A percentile compares a stretch with the other conserved stretches of the same genome.
Conservation (phyloP, 2,329 filamentous ascomycete species). For the Aspergillus candidus region DNA sequence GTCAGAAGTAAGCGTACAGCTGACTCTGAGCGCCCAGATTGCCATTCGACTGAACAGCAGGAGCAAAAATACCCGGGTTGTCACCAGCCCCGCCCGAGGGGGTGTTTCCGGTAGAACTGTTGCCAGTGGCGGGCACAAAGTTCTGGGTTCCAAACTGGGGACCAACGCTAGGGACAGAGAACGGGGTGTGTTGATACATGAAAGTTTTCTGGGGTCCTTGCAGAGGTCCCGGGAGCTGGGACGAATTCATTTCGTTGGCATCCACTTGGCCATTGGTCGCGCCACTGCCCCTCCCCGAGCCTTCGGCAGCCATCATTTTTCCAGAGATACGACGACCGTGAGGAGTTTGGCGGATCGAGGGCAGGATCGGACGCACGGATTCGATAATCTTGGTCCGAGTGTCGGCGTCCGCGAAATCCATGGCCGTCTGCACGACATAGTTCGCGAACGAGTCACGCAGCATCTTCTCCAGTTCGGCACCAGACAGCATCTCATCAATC, state of each 20-base stretch:
- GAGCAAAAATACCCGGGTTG: conserved; percentile 24
- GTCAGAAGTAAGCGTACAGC: conserved; percentile 31
- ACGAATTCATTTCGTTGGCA: conserved; percentile 34
- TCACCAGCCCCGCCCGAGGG: conserved; percentile 25
- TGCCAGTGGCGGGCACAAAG: conserved; percentile 18
- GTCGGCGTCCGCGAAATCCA: conserved; percentile 72
- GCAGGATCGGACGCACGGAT: conserved; percentile 75
- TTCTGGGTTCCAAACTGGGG: conserved; percentile 23
- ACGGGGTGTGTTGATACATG: conserved; percentile 25
- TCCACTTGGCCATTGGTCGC: conserved; percentile 35
- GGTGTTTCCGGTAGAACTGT: conserved; percentile 19
- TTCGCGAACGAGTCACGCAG: conserved; percentile 92
- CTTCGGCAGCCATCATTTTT: conserved; percentile 64
- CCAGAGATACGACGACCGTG: conserved; percentile 90
- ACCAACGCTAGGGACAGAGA: conserved; percentile 16
- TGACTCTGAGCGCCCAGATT: conserved; percentile 24
- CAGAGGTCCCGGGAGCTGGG: conserved; percentile 30
- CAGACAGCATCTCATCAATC: conserved; percentile 71
- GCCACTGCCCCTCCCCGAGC: conserved; percentile 33
- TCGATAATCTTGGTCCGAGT: conserved; percentile 74
- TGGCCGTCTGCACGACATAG: conserved; percentile 94
- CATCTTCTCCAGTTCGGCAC: conserved; percentile 76
- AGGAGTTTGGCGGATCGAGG: conserved; percentile 79
- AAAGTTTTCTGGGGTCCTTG: conserved; percentile 25
- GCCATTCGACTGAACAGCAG: conserved; percentile 23